phyloP scores from a whole-genome alignment of 495 filamentous ascomycete species.

The Aspergillus bridgeri region DNA sequence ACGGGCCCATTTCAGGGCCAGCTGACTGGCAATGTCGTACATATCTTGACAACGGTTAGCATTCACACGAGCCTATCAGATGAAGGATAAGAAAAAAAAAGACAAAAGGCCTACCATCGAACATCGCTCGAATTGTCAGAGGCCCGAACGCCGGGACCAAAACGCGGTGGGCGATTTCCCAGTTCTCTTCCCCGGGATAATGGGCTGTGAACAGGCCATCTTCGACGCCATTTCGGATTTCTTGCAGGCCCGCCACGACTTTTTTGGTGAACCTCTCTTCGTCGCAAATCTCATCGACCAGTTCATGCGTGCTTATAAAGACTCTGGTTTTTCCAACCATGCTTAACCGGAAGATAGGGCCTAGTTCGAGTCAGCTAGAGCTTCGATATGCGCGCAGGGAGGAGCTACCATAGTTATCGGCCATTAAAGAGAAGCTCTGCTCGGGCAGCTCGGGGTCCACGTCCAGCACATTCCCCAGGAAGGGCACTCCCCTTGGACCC shows the following conservation, averaged over 20 bases:
- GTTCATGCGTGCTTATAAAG: slow-evolving; percentile 46
- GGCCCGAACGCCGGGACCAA: slow-evolving; percentile 68
- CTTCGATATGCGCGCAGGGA: background rate
- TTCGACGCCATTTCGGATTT: slow-evolving; percentile 56
- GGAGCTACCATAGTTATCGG: slow-evolving; percentile 57
- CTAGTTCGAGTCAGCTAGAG: slow-evolving; percentile 21
- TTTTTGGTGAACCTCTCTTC: slow-evolving; percentile 63
- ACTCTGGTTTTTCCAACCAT: slow-evolving; percentile 26
- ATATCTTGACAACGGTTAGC: slow-evolving; percentile 47
- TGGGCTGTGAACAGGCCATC: slow-evolving; percentile 71
- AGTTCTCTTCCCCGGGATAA: slow-evolving; percentile 56
- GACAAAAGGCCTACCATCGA: slow-evolving; percentile 36
- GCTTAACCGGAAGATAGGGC: slow-evolving; percentile 53
- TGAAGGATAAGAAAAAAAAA: background rate
- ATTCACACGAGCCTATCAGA: background rate
- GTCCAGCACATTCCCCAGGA: slow-evolving; percentile 64
- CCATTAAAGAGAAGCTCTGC: slow-evolving; percentile 51
- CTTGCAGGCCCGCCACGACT: slow-evolving; percentile 40
- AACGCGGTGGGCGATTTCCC: slow-evolving; percentile 71
- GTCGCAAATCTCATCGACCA: slow-evolving; percentile 65
- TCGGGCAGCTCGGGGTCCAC: slow-evolving; percentile 52
- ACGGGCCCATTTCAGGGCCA: slow-evolving; percentile 74
- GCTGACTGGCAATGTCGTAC: slow-evolving; percentile 68
- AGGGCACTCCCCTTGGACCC: slow-evolving; percentile 57
- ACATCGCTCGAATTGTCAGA: slow-evolving; percentile 64